phyloP scores from a whole-genome alignment of 306 rosid species.

The Biancaea sappan region DNA sequence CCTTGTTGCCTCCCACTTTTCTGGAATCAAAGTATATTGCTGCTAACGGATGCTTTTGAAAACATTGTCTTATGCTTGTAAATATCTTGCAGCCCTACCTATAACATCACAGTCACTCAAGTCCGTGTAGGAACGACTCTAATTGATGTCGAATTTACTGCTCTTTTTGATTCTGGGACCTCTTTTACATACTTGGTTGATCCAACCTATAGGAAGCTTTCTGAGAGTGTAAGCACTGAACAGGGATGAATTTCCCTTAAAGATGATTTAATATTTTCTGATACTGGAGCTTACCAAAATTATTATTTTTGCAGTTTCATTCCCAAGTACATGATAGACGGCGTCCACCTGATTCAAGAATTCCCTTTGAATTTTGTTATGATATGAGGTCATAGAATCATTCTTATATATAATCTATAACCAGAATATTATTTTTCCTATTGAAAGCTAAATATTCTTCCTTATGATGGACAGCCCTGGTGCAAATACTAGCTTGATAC shows the following conservation, averaged over 20 bases:
- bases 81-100: conserved; percentile 75
- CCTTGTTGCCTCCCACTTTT: conserved; percentile 41
- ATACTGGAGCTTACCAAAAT: conserved; percentile 27
- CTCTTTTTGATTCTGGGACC: conserved; percentile 93
- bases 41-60: neutral
- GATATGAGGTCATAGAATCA: conserved; percentile 70
- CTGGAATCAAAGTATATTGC: conserved; percentile 23
- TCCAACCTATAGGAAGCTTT: conserved; percentile 65
- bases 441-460: conserved; percentile 33
- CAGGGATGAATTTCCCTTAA: conserved; percentile 22
- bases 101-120: conserved; percentile 77
- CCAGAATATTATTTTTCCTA: neutral
- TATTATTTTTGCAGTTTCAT: conserved; percentile 66
- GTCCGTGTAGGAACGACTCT: conserved; percentile 73
- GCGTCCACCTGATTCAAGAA: conserved; percentile 64
- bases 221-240: conserved; percentile 67
- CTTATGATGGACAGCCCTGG: conserved; percentile 63
- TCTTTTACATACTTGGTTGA: conserved; percentile 87
- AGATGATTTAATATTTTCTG: conserved; percentile 12
- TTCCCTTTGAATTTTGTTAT: conserved; percentile 89
- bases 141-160: conserved; percentile 64
- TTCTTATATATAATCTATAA: conserved; percentile 13
- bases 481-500: conserved; percentile 70
- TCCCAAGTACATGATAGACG: conserved; percentile 69
- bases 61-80: conserved; percentile 35